Base-by-base conservation (phyloP, 148 eudicot genomes). In the Rhododendron ferrugineum region DNA sequence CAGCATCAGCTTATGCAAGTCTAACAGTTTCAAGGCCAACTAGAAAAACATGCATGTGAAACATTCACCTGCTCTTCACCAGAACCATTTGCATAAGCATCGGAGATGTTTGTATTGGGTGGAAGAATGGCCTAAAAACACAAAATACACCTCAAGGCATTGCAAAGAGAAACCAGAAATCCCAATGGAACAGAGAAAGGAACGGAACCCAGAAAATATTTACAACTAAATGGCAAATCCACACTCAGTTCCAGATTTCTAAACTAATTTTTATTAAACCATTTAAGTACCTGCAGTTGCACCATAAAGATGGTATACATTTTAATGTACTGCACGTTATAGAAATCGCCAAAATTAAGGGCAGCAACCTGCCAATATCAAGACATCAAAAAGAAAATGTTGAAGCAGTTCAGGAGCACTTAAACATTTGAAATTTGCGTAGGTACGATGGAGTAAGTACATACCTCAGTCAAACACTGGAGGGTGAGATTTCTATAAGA, bases 391-490 rank as follows among this genome's bases (percentile, higher is more conserved):
- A 30, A 37, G 42, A 26, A n/a, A 76, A 40, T 5, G 37, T 52
- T 44, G 47, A 52, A 74, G 52, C n/a, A 84, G 81, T 66, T 52
- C 30, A n/a, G 37, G 32, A 83, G 68, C 46, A 73, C 36, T 60
- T 68, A 15, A 20, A 62, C 34, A 50, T 23, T 62, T 36, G 28
- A 28, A 52, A 78, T 49, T 44, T 13, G 30, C 0, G 6, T 16
- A 26, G 16, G 32, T 36, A 78, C 49, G 42, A 11, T 15, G 54
- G 60, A 50, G 72, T 0, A 81, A 15, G 15, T 66, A 58, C 64
- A 89, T 88, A 97, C 99, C 96, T 97, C 99, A 46, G 98, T 94
- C 85, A 95, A 89, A 84, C 99, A 97, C 82, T 95, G 99, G 32
- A 97, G 98, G 32, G 96, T 94, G 37, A 95, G 94, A 91, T 97